These are phyloP conservation scores for Pseudocercospora eumusae DNA, from an alignment of 2,329 filamentous ascomycete species.

Conservation along the genomic window DNA sequence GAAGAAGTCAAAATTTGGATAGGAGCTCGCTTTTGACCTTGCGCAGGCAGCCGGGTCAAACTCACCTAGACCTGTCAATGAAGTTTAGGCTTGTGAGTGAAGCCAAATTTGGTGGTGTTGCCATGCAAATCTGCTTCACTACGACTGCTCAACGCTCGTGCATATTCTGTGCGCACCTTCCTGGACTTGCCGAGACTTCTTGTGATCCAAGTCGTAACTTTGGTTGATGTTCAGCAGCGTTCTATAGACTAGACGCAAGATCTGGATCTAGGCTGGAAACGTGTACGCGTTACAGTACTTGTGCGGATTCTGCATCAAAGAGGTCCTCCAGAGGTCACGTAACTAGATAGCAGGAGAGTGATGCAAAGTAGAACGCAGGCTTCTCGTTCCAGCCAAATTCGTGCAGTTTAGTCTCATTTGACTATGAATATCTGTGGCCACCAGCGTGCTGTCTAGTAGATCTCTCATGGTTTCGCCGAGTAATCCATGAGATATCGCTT, in stretches of 20 bases:
- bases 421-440: not conserved
- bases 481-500: not conserved
- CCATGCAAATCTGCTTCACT: conserved; percentile 10
- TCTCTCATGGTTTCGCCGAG: not conserved
- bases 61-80: not conserved
- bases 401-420: too few species aligned
- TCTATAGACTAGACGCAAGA: not conserved
- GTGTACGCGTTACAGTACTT: not conserved
- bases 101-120: not conserved
- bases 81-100: not conserved
- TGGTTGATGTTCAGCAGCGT: not conserved
- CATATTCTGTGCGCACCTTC: not conserved
- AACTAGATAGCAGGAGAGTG: not conserved
- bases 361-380: not conserved
- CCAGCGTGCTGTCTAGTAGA: not conserved
- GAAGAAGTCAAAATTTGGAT: not conserved
- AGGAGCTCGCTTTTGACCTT: not conserved
- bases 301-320: too few species aligned
- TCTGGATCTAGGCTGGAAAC: not conserved
- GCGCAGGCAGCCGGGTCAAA: not conserved
- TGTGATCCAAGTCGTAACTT: not conserved
- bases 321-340: not conserved
- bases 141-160: not conserved
- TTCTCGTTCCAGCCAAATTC: too few species aligned
- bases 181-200: not conserved